phyloP scores from a whole-genome alignment of 176 grass and related monocot genomes.

The Hordeum vulgare region MorexV3_pseudomolecules_assembly NC_058518.1:293293061-293293560 shows the following conservation, averaged over 20 bases:
- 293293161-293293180: too few relatives aligned
- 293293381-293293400: conserved; percentile 53
- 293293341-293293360: conserved; percentile 3
- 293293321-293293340: conserved; percentile 11
- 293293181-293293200: too few relatives aligned
- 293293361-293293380: conserved; percentile 34
- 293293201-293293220: too few relatives aligned
- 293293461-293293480: conserved; percentile 62
- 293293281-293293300: conserved; percentile 9
- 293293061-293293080: too few relatives aligned
- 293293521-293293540: conserved; percentile 42
- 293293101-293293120: too few relatives aligned
- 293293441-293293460: conserved; percentile 58
- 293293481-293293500: conserved; percentile 57
- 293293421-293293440: conserved; percentile 66
- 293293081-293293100: too few relatives aligned
- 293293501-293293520: conserved; percentile 31
- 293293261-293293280: too few relatives aligned
- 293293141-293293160: too few relatives aligned
- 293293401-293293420: conserved; percentile 55
- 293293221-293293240: too few relatives aligned
- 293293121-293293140: too few relatives aligned
- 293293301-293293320: background rate
- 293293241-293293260: too few relatives aligned
- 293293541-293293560: conserved; percentile 70